Evolutionary conservation across 306 rosid species (phyloP), one percentile per base, ranked within the genome.

Genomic region (Sphenostylis stenocarpa): DNA sequence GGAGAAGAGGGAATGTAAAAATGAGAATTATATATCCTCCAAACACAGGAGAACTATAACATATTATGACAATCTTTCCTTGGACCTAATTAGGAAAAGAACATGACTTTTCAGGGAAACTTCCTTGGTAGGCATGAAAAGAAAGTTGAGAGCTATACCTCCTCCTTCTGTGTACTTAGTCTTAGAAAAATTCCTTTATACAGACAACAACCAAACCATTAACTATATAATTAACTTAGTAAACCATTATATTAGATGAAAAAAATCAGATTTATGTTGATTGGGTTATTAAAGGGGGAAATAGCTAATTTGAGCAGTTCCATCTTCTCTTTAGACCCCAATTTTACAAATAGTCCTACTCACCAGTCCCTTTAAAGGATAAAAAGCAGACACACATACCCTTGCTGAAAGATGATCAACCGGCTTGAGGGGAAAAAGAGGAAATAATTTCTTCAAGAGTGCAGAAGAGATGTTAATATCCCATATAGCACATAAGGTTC

Each of bases 351-450:
- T 77, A 51, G 70, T 53, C 36, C 67, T 67, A 55, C 80, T 45
- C 31, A 21, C 63, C 24, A 78, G 29, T 45, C 47, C 66, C 69
- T 28, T 31, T n/a, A 41, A 31, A 70, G 62, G 24, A 34, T 26
- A 66, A 67, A 81, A 68, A 34, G 2, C 45, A 62, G 0, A 43
- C 41, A 52, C 12, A 23, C 53, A 48, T 80, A 95, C 98, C 97
- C 84, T 95, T 73, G 81, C 91, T 14, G 89, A 80, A 67, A 70
- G 75, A 31, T 85, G 82, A 45, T 80, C 86, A 56, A 10, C 79
- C 2, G 83, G 78, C 80, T 78, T 81, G 49, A 94, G 88, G 36
- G 98, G 98, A 48, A 95, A 92, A 72, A 75, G 76, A 15, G 85
- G 76, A 23, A 88, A 75, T 62, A 95, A 67, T 72, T 87, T 95